These are phyloP conservation scores for Fusarium acutatum DNA, from an alignment of 2,329 filamentous ascomycete species.

Conservation along the genomic window DNA sequence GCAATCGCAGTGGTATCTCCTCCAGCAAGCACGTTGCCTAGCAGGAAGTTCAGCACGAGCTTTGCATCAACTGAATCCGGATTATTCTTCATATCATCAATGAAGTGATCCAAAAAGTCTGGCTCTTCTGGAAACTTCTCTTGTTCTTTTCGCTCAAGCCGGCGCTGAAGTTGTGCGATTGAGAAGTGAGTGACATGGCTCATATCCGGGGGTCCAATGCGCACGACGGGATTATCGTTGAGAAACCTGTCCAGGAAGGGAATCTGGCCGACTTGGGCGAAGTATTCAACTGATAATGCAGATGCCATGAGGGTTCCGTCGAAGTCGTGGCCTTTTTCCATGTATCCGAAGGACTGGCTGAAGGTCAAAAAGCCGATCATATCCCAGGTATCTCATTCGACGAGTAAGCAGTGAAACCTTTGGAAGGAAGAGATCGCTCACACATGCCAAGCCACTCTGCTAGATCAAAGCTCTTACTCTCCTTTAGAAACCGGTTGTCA, in stretches of 20 bases:
- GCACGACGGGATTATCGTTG: constrained; percentile 41
- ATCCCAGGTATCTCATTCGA: constrained; percentile 46
- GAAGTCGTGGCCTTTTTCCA: constrained; percentile 49
- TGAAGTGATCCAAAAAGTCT: constrained; percentile 49
- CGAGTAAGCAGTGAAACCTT: no score
- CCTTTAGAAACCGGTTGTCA: constrained; percentile 7
- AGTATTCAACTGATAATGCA: constrained; percentile 36
- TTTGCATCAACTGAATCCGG: constrained; percentile 48
- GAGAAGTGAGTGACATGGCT: constrained; percentile 18
- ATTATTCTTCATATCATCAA: constrained; percentile 44
- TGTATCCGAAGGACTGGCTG: constrained; percentile 52
- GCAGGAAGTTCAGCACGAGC: constrained; percentile 47
- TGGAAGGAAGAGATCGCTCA: not conserved
- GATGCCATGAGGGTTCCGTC: constrained; percentile 46
- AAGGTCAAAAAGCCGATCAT: constrained; percentile 54
- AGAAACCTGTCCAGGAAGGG: constrained; percentile 42
- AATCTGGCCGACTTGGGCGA: constrained; percentile 40
- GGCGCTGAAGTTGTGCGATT: constrained; percentile 7
- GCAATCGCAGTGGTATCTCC: constrained; percentile 49
- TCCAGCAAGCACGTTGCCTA: constrained; percentile 48
- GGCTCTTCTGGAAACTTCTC: constrained; percentile 9
- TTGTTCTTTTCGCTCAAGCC: constrained; percentile 12
- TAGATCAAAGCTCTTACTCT: not conserved
- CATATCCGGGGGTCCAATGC: constrained; percentile 32
- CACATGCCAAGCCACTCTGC: constrained; percentile 16